Evolutionary conservation across 2,329 filamentous ascomycete genomes (phyloP), one percentile per base, ranked within the genome.

Genomic region (Raffaelea arxii): DNA sequence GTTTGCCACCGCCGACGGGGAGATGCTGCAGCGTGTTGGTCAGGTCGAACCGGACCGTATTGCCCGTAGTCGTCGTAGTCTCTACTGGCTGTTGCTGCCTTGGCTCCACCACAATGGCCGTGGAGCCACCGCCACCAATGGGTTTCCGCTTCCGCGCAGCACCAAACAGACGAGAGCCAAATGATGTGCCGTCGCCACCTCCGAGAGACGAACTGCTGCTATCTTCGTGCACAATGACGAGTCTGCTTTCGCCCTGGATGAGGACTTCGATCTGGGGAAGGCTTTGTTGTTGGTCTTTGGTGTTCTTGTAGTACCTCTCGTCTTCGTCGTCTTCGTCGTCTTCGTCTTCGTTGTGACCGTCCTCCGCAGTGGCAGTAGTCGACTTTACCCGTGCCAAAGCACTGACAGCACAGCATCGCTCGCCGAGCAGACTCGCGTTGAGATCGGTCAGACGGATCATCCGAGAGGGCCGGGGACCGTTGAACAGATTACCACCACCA

Each of bases 401-500:
- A 18, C 62, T 63, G 7, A 77, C 70, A 6, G 71, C 72, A 22
- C 66, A 73, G 53, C 75, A 79, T 14, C 72, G 67, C 56, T 80
- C 77, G 9, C 77, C 77, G 44, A 78, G 63, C 1, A 80, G 63
- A 0, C 77, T 75, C 2, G 70, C 70, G 5, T 65, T 63, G 18
- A 80, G 59, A 41, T 79, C 74, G 16, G 65, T 65, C 4, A 80
- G 60, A 42, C 74, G 76, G 12, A 76, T 57, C 74, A 80, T 80
- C 41, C 71, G 68, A 2, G 70, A 70, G 0, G 74, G 71, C 46
- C 75, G 73, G 0, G 72, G 64, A 41, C 74, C 74, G 48, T 71
- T 74, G 53, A 79, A 80, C 3, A 78, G 60, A 46, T 77, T 77
- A 6, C 71, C 68, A 12, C 70, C 70, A 10, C 62, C 62, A 18